Conservation (phyloP, 2,329 filamentous ascomycete species). For the Botrytis hyacinthi region DNA sequence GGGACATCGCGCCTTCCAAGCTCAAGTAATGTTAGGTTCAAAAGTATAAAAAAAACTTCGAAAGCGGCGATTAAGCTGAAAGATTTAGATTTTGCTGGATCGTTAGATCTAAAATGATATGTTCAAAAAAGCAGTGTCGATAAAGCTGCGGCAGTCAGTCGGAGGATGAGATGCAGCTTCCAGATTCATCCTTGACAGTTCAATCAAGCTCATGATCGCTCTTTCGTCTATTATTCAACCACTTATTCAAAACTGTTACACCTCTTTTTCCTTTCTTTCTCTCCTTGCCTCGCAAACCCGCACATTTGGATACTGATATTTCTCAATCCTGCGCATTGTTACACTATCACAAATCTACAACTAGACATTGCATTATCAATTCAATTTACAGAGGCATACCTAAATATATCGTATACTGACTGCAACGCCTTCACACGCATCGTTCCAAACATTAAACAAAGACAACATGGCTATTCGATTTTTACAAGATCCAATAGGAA, state of each 20-base stretch:
- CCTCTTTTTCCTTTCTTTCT: too few species aligned
- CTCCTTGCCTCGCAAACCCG: not conserved
- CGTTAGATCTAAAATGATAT: too few species aligned
- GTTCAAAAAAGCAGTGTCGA: not conserved
- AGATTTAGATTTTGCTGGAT: not conserved
- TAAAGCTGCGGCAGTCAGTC: not conserved
- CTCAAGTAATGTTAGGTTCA: not conserved
- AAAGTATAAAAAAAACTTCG: not conserved
- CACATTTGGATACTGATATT: constrained; percentile 12
- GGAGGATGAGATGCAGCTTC: not conserved
- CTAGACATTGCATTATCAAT: constrained; percentile 11
- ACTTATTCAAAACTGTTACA: not conserved
- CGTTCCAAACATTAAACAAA: not conserved
- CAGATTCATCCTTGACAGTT: not conserved
- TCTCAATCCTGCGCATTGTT: constrained; percentile 9
- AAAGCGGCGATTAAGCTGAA: not conserved
- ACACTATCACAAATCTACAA: not conserved
- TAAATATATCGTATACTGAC: not conserved
- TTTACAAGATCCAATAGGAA: not conserved
- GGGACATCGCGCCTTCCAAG: not conserved
- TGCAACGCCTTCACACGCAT: not conserved
- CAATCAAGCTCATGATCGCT: not conserved
- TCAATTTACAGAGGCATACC: not conserved
- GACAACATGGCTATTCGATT: not conserved
- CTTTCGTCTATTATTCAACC: not conserved